phyloP scores from a whole-genome alignment of 1,284 basidiomycete genomes.

The Jaminaea rosea region DNA sequence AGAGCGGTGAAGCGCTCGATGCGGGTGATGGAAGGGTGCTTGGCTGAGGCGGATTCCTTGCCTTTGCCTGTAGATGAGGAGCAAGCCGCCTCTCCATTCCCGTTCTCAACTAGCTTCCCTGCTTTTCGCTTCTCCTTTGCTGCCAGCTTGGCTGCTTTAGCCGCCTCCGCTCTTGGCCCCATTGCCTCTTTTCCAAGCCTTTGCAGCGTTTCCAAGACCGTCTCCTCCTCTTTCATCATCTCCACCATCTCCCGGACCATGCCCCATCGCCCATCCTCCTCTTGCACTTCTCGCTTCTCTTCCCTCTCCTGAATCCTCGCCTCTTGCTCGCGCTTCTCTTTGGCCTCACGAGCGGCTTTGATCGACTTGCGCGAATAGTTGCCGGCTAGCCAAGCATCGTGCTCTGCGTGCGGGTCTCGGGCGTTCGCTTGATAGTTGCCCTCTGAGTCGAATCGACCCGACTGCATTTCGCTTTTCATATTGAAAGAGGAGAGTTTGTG shows the following conservation, averaged over 20 bases:
- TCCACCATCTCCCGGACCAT: slow-evolving; percentile 33
- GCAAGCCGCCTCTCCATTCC: slow-evolving; percentile 51
- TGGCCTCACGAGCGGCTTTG: slow-evolving; percentile 61
- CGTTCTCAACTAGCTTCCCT: too few relatives aligned
- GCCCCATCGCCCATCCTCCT: slow-evolving; percentile 32
- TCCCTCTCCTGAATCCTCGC: slow-evolving; percentile 51
- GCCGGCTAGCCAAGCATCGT: slow-evolving; percentile 91
- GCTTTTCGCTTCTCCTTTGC: slow-evolving; percentile 53
- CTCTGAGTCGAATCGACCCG: slow-evolving; percentile 90
- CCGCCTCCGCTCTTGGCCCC: slow-evolving; percentile 27
- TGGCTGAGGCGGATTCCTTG: not conserved
- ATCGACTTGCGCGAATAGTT: slow-evolving; percentile 71
- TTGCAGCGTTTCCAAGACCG: slow-evolving; percentile 78
- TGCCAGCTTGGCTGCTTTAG: slow-evolving; percentile 54
- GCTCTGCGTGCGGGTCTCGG: slow-evolving; percentile 73
- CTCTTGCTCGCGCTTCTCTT: slow-evolving; percentile 56
- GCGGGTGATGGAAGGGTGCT: slow-evolving; percentile 9
- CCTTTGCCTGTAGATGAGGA: slow-evolving; percentile 2
- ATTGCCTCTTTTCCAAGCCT: slow-evolving; percentile 60
- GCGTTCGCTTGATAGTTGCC: slow-evolving; percentile 74
- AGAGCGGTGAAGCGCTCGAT: slow-evolving; percentile 36
- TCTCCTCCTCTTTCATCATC: slow-evolving; percentile 77
- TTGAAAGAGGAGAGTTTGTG: slow-evolving; percentile 90
- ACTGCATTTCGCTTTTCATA: slow-evolving; percentile 96
- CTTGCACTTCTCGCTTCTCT: slow-evolving; percentile 56